Base-by-base conservation (phyloP, 768 basidiomycete species). In the Tulasnella sp. region DNA sequence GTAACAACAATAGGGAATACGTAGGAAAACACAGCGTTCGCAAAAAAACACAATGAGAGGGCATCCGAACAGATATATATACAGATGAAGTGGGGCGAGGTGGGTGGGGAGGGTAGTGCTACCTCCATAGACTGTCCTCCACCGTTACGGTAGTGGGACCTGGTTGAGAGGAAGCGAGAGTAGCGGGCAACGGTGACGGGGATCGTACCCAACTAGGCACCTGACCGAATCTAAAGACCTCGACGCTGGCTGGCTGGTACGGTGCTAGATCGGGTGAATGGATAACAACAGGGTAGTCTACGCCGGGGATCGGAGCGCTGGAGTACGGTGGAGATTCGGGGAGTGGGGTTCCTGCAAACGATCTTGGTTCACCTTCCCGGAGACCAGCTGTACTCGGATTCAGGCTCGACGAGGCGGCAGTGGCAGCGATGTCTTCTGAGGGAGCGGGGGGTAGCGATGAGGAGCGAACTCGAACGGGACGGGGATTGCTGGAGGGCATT, bases 21-120 rank as follows among this genome's bases (percentile, higher is more conserved):
- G 62, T 68, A 68, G 62, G 27, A 68, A 68, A 68, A 68, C 62
- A 68, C n/a, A 68, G 62, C 62, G 62, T 68, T 68, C 62, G 14
- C 19, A 3, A 68, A 68, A 68, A 68, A 14, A 68, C 34, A 34
- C 62, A 68, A 34, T 27, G 58, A n/a, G 27, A 68, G 34, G 34
- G 62, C n/a, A 68, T 68, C 62, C 34, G 31, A 68, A 14, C 62
- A 34, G n/a, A n/a, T 68, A 68, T 68, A 68, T 68, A 68, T 68
- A 68, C 34, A 68, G 31, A 68, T 14, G 27, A 31, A 31, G 27
- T 14, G n/a, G n/a, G 10, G 31, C 0, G 39, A 40, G 62, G n/a
- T 27, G 27, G 62, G 62, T 68, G 34, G 62, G 62, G 62, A 34
- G 34, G 62, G 62, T 27, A 34, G 27, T 8, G 62, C 62, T 68